These are phyloP conservation scores for Coccomyxa sp. DNA, from an alignment of 139 green algal genomes.

Conservation along the genomic window DNA sequence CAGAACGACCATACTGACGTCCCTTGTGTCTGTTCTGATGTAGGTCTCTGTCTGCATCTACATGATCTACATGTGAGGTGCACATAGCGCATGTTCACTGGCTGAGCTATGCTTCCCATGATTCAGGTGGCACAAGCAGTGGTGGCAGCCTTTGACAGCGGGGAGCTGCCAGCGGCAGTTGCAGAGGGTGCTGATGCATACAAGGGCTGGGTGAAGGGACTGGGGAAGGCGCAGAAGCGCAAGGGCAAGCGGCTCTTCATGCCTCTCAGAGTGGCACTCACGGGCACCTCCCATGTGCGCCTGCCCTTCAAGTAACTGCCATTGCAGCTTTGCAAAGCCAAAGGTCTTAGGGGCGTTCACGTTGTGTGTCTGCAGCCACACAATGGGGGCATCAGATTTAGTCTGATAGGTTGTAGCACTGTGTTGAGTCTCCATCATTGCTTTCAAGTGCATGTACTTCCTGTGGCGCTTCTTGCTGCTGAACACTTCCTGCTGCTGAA, in stretches of 20 bases:
- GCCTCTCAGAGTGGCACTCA: slow-evolving; percentile 91
- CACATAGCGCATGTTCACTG: no score
- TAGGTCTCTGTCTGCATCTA: no score
- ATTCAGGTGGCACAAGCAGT: neutral
- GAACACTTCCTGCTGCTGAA: no score
- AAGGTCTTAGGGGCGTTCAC: neutral
- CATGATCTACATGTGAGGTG: no score
- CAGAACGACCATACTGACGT: no score
- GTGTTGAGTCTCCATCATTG: no score
- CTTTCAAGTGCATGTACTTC: no score
- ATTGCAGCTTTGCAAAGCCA: neutral
- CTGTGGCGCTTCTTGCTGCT: no score
- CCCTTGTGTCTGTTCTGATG: no score
- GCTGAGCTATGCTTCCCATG: neutral
- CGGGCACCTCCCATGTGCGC: slow-evolving; percentile 57
- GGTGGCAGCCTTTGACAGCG: slow-evolving; percentile 57
- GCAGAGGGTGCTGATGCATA: slow-evolving; percentile 56
- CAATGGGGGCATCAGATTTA: no score
- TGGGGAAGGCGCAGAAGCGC: slow-evolving; percentile 91
- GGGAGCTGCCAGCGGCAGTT: slow-evolving; percentile 70
- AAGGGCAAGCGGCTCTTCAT: slow-evolving; percentile 99
- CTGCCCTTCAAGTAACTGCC: neutral
- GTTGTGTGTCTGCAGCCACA: neutral
- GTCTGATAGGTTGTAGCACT: no score
- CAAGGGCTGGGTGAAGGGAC: slow-evolving; percentile 84